Conservation (phyloP, 2,329 filamentous ascomycete species). For the Leptosphaerulina australis region DNA sequence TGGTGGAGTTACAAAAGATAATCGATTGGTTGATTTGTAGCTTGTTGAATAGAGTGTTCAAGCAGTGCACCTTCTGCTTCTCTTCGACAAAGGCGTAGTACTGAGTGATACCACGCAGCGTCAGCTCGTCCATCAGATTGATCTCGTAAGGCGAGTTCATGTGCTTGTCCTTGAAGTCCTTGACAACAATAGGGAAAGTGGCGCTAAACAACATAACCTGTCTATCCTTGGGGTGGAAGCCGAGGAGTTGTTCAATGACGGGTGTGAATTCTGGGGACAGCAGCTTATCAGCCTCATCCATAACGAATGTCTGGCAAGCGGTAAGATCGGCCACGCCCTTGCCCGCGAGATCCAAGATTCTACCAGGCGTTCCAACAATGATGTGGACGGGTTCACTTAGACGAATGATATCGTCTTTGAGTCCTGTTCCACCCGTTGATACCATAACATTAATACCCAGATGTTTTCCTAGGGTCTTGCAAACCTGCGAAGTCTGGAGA, state of each 20-base stretch:
- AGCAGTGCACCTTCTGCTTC: constrained; percentile 98
- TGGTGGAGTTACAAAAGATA: constrained; percentile 99
- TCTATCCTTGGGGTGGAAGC: constrained; percentile 94
- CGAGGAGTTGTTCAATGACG: constrained; percentile 92
- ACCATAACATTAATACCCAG: constrained; percentile 99
- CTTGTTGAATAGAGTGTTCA: constrained; percentile 98
- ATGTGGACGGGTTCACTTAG: constrained; percentile 95
- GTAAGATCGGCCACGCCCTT: constrained; percentile 97
- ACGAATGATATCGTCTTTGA: constrained; percentile 96
- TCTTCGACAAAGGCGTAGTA: constrained; percentile 99
- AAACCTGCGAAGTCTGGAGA: constrained; percentile 98
- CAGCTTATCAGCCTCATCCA: constrained; percentile 99
- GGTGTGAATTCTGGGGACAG: constrained; percentile 96
- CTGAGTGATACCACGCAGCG: constrained; percentile 95
- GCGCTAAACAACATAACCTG: constrained; percentile 99
- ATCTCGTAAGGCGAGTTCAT: constrained; percentile 97
- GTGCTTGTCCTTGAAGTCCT: constrained; percentile 97
- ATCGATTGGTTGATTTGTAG: constrained; percentile 99
- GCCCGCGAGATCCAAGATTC: constrained; percentile 93
- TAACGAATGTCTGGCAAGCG: constrained; percentile 96
- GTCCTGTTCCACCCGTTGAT: constrained; percentile 91
- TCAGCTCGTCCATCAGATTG: constrained; percentile 99
- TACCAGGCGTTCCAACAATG: constrained; percentile 93
- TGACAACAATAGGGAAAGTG: constrained; percentile 95
- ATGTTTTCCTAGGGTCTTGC: constrained; percentile 97